phyloP scores from a whole-genome alignment of 768 basidiomycete species.

The Suillus subalutaceus region DNA sequence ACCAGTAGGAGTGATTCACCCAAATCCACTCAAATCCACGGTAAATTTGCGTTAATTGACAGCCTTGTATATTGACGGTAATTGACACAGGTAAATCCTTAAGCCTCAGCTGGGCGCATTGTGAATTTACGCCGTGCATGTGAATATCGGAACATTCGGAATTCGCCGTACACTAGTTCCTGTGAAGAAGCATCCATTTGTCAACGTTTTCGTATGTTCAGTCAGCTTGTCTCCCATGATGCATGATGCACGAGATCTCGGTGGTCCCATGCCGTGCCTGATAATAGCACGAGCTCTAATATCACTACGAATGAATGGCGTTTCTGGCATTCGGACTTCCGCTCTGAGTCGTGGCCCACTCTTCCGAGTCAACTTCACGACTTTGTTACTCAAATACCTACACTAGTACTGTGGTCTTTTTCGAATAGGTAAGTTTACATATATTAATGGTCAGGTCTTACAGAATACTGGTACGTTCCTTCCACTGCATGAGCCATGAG shows the following conservation, averaged over 20 bases:
- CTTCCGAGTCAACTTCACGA: neutral
- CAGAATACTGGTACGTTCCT: neutral
- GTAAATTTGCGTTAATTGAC: too few species aligned
- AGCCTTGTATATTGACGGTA: too few species aligned
- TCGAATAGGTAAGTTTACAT: neutral
- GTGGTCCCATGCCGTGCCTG: neutral
- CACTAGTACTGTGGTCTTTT: neutral
- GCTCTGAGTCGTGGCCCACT: neutral
- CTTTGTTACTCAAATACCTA: slow-evolving; percentile 1
- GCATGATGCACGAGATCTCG: neutral
- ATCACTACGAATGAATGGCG: neutral
- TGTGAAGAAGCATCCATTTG: too few species aligned
- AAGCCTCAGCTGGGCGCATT: too few species aligned
- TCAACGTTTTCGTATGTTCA: too few species aligned
- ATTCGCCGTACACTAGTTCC: too few species aligned
- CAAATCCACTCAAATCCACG: too few species aligned
- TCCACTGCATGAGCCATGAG: neutral
- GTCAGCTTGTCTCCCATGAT: neutral
- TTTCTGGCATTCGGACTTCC: slow-evolving; percentile 2
- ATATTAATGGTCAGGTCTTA: neutral
- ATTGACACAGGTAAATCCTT: too few species aligned
- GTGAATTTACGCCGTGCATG: too few species aligned
- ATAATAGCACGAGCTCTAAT: neutral
- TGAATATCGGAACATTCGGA: too few species aligned
- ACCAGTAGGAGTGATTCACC: too few species aligned